Evolutionary conservation across 305 asterid genomes (phyloP), one percentile per base, ranked within the genome.

Genomic region (Rubia tinctorum): DNA sequence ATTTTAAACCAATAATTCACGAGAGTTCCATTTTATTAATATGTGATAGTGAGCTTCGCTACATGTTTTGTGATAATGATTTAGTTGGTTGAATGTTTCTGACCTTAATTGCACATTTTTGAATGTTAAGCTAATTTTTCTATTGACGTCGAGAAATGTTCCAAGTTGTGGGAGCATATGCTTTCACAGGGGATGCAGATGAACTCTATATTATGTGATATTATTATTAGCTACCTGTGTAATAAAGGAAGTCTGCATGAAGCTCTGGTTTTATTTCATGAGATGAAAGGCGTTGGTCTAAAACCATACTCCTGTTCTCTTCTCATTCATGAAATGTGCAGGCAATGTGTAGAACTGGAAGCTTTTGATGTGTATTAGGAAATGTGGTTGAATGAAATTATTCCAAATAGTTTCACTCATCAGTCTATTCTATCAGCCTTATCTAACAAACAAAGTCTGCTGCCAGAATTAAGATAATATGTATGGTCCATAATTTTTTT

Each of bases 311-410:
- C 64, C 43, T 86, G 86, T 81, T 85, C 90, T 45, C 80, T 82
- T 78, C 82, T 90, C 71, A 82, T 89, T 80, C 89, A 80, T 59
- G 85, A 91, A 62, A 87, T 91, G 39, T 88, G n/a, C n/a, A n/a
- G 88, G 88, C 79, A 78, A 79, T 93, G 97, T 40, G 80, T 83
- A 59, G 80, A 85, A 44, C 73, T 80, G 56, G 75, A 56, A 49
- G 91, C 92, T 72, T 68, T 85, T 78, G 84, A 82, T 73, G 75
- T 87, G 67, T 83, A 77, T 76, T 80, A 75, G 72, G 89, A 88
- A 75, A 77, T 85, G 87, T 68, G 93, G 53, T 71, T 66, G 64
- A 80, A 87, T 84, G 79, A 83, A 78, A 74, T 78, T 56, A 39
- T 60, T 71, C 87, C 84, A 42, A 79, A 79, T 66, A 71, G 77